Conservation (phyloP, 116 monocot species). For the Cymodocea nodosa region DNA sequence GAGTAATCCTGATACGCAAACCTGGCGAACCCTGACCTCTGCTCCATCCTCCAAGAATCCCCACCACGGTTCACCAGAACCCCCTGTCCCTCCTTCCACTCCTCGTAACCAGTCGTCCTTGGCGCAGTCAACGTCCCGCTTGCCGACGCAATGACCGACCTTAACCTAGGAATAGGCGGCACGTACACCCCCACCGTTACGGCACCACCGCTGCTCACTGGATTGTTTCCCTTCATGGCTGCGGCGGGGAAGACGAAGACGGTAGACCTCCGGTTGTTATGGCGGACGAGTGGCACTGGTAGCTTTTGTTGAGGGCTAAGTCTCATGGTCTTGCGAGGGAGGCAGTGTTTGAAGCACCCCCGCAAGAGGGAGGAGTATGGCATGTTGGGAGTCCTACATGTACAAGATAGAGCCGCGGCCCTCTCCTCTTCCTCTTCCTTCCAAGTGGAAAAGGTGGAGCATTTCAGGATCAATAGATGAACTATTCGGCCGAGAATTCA, state of each 20-base stretch:
- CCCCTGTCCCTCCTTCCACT: conserved; percentile 29
- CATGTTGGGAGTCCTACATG: conserved; percentile 9
- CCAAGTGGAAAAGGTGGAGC: neutral
- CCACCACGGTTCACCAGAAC: neutral
- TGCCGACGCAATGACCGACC: conserved; percentile 56
- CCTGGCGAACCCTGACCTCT: conserved; percentile 37
- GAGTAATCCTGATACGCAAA: conserved; percentile 75
- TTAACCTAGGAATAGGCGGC: conserved; percentile 37
- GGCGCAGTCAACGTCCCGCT: conserved; percentile 31
- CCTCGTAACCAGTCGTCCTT: conserved; percentile 20
- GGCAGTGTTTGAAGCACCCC: conserved; percentile 2
- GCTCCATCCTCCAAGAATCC: conserved; percentile 22
- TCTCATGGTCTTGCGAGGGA: conserved; percentile 9
- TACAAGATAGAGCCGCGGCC: neutral
- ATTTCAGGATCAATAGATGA: too few relatives aligned
- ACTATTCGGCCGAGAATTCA: neutral
- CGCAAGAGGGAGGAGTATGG: conserved; percentile 9
- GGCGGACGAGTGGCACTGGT: neutral
- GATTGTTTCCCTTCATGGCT: conserved; percentile 8
- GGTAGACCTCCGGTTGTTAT: neutral
- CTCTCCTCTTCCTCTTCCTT: neutral
- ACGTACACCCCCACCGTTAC: conserved; percentile 33
- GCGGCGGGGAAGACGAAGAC: neutral
- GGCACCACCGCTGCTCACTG: neutral
- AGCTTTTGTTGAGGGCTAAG: neutral